Percentiles rank a stretch among this genome's conserved stretches.
Evolutionary conservation across 2,329 filamentous ascomycete genomes (phyloP).

Genomic region (Hypoxylon sp.): DNA sequence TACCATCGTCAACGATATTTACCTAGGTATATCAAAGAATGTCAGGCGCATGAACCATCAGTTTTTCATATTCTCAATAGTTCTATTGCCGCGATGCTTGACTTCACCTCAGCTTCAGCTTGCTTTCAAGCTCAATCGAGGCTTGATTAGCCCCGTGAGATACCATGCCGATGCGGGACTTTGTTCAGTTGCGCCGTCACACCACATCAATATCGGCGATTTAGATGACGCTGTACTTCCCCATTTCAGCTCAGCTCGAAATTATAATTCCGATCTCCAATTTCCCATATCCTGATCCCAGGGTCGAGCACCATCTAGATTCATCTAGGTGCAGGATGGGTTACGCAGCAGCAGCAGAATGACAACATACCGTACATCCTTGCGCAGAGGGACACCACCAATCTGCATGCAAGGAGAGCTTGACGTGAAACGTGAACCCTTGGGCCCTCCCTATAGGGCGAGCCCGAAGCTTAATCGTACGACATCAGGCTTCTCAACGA

Average conservation of each 20-base stretch:
- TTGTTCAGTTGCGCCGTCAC: neutral
- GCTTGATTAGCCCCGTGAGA: neutral
- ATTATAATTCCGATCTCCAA: no score
- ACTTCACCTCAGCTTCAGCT: neutral
- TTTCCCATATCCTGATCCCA: neutral
- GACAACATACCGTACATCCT: neutral
- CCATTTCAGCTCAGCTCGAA: neutral
- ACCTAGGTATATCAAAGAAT: conserved; percentile 36
- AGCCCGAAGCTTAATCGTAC: conserved; percentile 12
- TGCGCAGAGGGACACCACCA: conserved; percentile 8
- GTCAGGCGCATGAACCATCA: conserved; percentile 26
- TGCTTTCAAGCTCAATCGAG: neutral
- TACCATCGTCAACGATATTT: conserved; percentile 19
- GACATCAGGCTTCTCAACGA: conserved; percentile 1
- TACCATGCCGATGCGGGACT: neutral
- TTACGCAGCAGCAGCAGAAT: conserved; percentile 23
- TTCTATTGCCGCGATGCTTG: neutral
- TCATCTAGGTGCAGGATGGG: neutral
- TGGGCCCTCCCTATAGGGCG: conserved; percentile 13
- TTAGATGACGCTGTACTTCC: neutral
- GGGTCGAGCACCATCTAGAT: conserved; percentile 18
- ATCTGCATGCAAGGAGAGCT: conserved; percentile 18
- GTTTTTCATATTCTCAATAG: neutral
- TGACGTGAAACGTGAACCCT: conserved; percentile 10
- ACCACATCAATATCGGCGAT: neutral